Conservation (phyloP, 2,329 filamentous ascomycete species). For the Colletotrichum caudatum region DNA sequence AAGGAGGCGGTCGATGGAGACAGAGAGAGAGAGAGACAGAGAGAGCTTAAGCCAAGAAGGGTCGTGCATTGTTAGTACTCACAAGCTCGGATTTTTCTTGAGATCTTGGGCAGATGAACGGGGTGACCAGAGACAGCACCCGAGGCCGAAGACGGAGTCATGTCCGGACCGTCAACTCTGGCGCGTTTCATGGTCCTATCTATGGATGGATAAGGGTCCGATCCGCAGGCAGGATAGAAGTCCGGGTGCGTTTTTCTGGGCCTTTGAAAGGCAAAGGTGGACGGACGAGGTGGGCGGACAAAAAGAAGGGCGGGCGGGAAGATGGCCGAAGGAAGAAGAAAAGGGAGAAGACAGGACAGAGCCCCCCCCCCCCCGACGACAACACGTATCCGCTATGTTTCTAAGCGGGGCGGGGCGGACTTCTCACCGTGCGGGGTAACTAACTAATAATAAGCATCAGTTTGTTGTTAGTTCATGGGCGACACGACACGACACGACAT, state of each 20-base stretch:
- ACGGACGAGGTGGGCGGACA: conserved; percentile 18
- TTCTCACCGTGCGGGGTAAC: conserved; percentile 41
- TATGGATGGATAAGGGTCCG: too few species aligned
- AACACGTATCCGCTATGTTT: conserved; percentile 34
- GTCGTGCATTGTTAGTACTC: conserved; percentile 32
- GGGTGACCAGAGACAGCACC: conserved; percentile 22
- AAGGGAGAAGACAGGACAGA: conserved; percentile 32
- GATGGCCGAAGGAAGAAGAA: conserved; percentile 38
- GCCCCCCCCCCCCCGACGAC: too few species aligned
- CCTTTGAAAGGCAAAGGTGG: conserved; percentile 9
- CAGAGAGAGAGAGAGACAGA: too few species aligned
- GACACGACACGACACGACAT: background rate
- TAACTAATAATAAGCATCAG: too few species aligned
- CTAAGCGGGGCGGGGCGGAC: conserved; percentile 42
- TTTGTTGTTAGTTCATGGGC: conserved; percentile 1
- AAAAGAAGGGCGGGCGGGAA: conserved; percentile 37
- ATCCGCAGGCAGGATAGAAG: conserved; percentile 29
- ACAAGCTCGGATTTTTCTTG: conserved; percentile 51
- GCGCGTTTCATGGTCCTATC: conserved; percentile 41
- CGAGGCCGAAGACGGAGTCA: conserved; percentile 36
- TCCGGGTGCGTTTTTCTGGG: conserved; percentile 35
- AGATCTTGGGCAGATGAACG: conserved; percentile 47
- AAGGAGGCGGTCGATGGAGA: too few species aligned
- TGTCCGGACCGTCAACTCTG: conserved; percentile 39
- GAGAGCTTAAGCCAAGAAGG: background rate